phyloP scores from a whole-genome alignment of 306 rosid genomes.

The Fragaria vesca region DNA sequence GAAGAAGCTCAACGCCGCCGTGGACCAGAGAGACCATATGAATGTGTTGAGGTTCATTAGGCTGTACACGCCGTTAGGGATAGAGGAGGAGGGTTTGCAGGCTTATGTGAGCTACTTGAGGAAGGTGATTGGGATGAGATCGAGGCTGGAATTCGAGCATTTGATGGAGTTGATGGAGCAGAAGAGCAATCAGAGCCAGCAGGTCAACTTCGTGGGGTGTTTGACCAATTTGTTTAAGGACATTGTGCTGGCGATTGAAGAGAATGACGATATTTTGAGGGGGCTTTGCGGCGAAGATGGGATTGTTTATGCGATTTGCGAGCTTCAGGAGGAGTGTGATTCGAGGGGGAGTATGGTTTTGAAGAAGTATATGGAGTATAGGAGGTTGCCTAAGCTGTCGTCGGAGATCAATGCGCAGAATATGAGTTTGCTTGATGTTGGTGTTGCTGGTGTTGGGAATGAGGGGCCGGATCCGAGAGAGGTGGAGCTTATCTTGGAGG shows the following conservation, averaged over 20 bases:
- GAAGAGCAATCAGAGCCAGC: conserved; percentile 24
- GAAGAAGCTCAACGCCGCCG: conserved; percentile 70
- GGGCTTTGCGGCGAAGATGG: conserved; percentile 96
- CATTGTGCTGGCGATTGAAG: conserved; percentile 79
- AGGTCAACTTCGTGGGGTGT: conserved; percentile 64
- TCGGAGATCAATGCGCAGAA: conserved; percentile 82
- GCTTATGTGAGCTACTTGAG: conserved; percentile 81
- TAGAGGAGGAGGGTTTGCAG: conserved; percentile 90
- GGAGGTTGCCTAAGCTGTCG: conserved; percentile 67
- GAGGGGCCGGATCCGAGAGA: conserved; percentile 91
- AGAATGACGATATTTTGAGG: conserved; percentile 72
- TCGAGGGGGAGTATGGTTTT: conserved; percentile 71
- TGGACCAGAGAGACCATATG: conserved; percentile 76
- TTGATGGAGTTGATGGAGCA: conserved; percentile 73
- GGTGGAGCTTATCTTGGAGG: conserved; percentile 83
- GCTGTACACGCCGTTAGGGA: conserved; percentile 66
- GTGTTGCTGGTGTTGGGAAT: conserved; percentile 69
- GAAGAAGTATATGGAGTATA: conserved; percentile 92
- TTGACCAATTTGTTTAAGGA: conserved; percentile 91
- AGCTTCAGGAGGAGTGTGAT: conserved; percentile 97
- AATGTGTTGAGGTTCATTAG: conserved; percentile 58
- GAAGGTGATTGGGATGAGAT: conserved; percentile 92
- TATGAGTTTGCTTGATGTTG: conserved; percentile 72
- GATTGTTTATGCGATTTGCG: conserved; percentile 84
- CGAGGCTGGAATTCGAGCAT: conserved; percentile 74